phyloP scores from a whole-genome alignment of 225 moss, liverwort and hornwort species.

The Anthoceros angustus region DNA sequence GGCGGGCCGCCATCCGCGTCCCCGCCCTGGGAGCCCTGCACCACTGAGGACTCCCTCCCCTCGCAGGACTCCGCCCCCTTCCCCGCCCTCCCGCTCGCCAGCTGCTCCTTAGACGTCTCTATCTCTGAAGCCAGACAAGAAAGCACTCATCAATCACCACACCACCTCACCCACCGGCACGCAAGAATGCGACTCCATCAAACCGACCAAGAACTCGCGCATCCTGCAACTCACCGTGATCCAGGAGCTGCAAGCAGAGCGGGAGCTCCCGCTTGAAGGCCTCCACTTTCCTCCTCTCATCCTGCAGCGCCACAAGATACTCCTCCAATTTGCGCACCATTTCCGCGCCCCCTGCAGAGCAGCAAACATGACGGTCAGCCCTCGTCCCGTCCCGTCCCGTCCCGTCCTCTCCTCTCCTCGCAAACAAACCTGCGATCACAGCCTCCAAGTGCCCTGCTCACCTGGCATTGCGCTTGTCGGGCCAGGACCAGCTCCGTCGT shows the following conservation, averaged over 20 bases:
- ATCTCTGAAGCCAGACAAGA: slow-evolving; percentile 32
- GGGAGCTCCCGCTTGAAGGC: slow-evolving; percentile 91
- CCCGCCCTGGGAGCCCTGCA: neutral
- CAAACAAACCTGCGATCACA: too few relatives aligned
- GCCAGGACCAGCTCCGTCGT: too few relatives aligned
- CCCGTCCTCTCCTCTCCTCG: too few relatives aligned
- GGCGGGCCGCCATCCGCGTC: neutral
- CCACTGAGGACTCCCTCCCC: neutral
- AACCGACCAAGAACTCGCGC: neutral
- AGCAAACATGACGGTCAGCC: too few relatives aligned
- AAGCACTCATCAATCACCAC: neutral
- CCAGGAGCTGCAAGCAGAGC: slow-evolving; percentile 87
- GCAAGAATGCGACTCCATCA: neutral
- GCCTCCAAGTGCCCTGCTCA: too few relatives aligned
- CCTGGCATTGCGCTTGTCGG: too few relatives aligned
- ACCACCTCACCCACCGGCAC: too few relatives aligned
- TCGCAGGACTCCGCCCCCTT: neutral
- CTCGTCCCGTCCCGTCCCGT: too few relatives aligned
- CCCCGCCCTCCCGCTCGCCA: neutral
- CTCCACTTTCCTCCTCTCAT: slow-evolving; percentile 91
- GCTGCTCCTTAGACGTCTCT: slow-evolving; percentile 41
- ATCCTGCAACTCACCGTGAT: slow-evolving; percentile 42
- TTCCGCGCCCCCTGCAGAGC: neutral
- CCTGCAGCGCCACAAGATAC: slow-evolving; percentile 50
- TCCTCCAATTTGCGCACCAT: slow-evolving; percentile 31